phyloP scores from a whole-genome alignment of 192 early-diverging fungal species.

The Lunasporangiospora selenospora region DNA sequence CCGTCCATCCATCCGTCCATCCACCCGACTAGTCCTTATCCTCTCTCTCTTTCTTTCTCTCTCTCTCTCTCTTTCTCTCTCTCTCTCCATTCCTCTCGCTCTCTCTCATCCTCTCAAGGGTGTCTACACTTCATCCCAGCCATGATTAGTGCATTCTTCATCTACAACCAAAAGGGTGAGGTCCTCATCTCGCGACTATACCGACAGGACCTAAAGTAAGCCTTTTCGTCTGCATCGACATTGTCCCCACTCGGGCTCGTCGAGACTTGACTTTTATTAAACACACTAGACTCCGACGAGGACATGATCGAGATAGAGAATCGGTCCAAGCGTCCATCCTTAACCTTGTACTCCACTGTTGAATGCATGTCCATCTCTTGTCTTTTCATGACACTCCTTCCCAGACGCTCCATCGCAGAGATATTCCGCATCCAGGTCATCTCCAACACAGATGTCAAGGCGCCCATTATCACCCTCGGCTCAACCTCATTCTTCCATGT shows the following conservation, averaged over 20 bases:
- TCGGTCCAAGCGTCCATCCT: not conserved
- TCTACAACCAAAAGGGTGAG: constrained; percentile 97
- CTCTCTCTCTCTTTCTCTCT: no score
- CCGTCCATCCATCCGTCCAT: no score
- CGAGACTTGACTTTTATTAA: no score
- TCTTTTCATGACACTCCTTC: not conserved
- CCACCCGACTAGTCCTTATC: no score
- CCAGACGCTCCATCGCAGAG: constrained; percentile 88
- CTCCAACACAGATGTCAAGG: constrained; percentile 78
- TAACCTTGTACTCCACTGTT: no score
- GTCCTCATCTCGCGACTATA: constrained; percentile 93
- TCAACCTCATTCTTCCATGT: constrained; percentile 92
- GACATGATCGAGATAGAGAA: not conserved
- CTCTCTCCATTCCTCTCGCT: no score
- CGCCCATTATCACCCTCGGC: constrained; percentile 84
- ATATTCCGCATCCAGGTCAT: constrained; percentile 95
- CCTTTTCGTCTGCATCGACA: not conserved
- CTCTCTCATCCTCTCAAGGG: no score
- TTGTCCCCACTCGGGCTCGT: no score
- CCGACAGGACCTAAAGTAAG: constrained; percentile 89
- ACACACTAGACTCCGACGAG: no score
- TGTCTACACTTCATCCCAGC: no score
- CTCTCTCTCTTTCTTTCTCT: no score
- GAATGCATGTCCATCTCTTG: not conserved
- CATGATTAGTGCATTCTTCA: constrained; percentile 94